phyloP scores from a whole-genome alignment of 306 rosid genomes.

The Calophaca sinica region DNA sequence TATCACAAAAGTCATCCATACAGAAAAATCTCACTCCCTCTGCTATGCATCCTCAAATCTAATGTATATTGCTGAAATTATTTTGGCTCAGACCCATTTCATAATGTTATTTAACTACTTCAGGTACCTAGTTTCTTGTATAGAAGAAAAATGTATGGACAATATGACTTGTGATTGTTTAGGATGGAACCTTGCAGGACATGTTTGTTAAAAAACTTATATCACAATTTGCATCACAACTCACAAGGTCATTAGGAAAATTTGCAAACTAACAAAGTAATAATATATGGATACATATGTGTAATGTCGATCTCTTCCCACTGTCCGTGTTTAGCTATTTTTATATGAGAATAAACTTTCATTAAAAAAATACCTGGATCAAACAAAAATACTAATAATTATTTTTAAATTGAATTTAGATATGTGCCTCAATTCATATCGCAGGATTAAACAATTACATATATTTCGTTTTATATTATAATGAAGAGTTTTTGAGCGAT shows the following conservation, averaged over 20 bases:
- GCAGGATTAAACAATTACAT: too few relatives aligned
- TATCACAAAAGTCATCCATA: too few relatives aligned
- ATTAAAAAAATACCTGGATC: not conserved
- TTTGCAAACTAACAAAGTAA: not conserved
- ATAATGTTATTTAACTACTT: not conserved
- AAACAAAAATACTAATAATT: not conserved
- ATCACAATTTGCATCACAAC: constrained; percentile 14
- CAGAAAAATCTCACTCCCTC: not conserved
- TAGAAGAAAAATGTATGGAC: not conserved
- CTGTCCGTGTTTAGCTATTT: not conserved
- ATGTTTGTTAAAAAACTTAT: not conserved
- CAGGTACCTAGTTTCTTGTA: not conserved
- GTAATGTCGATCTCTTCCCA: not conserved
- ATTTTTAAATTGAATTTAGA: not conserved
- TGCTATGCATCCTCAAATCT: not conserved
- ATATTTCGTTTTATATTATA: too few relatives aligned
- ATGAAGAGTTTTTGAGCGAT: too few relatives aligned
- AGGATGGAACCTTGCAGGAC: constrained; percentile 18
- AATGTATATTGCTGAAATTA: not conserved
- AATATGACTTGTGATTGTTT: not conserved
- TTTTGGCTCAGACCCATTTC: not conserved
- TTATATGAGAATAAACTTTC: not conserved
- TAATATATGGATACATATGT: not conserved
- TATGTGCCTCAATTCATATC: not conserved
- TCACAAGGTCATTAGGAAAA: constrained; percentile 5